Evolutionary conservation across 2,329 filamentous ascomycete genomes (phyloP).

Genomic region (Xylariaceae sp.): DNA sequence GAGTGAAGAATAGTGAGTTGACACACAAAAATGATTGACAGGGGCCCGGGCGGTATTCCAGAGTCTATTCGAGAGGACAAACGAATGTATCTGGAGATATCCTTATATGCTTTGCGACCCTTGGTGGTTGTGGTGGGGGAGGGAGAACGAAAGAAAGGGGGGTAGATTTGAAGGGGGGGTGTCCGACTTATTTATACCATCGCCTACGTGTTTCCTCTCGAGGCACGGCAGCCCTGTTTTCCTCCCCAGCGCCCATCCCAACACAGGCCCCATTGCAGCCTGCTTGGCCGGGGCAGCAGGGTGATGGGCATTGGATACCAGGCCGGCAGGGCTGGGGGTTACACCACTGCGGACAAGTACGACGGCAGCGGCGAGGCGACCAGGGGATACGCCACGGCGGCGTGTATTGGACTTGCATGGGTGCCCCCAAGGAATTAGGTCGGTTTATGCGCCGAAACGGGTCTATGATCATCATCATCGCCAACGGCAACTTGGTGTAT

Average conservation of each 20-base stretch:
- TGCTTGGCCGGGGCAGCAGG: constrained; percentile 23
- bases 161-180: constrained; percentile 44
- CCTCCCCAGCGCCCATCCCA: too few species aligned
- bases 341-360: constrained; percentile 16
- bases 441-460: constrained; percentile 19
- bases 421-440: too few species aligned
- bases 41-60: constrained; percentile 57
- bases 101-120: constrained; percentile 65
- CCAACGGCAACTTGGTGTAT: constrained; percentile 24
- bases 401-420: constrained; percentile 20
- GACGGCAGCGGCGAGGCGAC: constrained; percentile 16
- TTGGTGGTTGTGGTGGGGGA: constrained; percentile 60
- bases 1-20: constrained; percentile 45
- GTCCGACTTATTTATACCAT: constrained; percentile 46
- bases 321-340: constrained; percentile 20
- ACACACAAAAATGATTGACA: constrained; percentile 54
- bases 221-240: neutral
- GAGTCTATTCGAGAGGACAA: constrained; percentile 43
- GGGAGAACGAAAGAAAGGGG: constrained; percentile 53
- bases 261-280: constrained; percentile 19
- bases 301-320: constrained; percentile 3
- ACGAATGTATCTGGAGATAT: constrained; percentile 58
- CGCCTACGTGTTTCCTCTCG: constrained; percentile 8
- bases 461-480: constrained; percentile 30
- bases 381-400: constrained; percentile 25